These are phyloP conservation scores for Lanmaoa pseudosensibilis DNA, from an alignment of 768 basidiomycete genomes.

Conservation along the genomic window DNA sequence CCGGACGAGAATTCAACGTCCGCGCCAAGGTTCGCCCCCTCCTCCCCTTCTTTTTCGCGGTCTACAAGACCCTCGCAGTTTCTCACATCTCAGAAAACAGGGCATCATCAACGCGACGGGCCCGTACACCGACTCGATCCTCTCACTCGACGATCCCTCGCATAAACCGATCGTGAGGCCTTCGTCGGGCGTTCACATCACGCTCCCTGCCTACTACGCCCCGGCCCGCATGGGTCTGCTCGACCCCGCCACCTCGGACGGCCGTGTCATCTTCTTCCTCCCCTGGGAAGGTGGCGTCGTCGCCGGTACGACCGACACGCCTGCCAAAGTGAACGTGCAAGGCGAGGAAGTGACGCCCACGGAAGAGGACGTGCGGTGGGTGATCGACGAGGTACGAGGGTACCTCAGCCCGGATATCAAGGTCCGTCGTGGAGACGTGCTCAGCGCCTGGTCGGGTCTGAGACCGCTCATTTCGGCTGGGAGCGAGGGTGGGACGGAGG, in stretches of 20 bases:
- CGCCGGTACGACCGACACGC: slow-evolving; percentile 93
- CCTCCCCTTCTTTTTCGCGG: no score
- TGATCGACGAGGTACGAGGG: slow-evolving; percentile 86
- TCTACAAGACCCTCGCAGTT: no score
- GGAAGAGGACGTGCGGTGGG: slow-evolving; percentile 97
- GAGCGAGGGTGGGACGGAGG: slow-evolving; percentile 71
- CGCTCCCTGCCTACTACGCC: slow-evolving; percentile 95
- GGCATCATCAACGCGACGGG: slow-evolving; percentile 97
- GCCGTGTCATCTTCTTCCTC: slow-evolving; percentile 97
- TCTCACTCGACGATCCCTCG: slow-evolving; percentile 73
- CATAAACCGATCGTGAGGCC: slow-evolving; percentile 90
- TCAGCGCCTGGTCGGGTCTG: slow-evolving; percentile 93
- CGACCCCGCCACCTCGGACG: slow-evolving; percentile 93
- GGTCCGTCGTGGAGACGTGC: slow-evolving; percentile 90
- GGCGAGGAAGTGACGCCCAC: slow-evolving; percentile 69
- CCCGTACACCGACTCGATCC: slow-evolving; percentile 85
- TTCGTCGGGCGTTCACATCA: slow-evolving; percentile 93
- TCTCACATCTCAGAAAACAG: slow-evolving; percentile 33
- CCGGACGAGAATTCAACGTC: slow-evolving; percentile 79
- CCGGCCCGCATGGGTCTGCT: slow-evolving; percentile 93
- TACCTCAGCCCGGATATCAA: slow-evolving; percentile 93
- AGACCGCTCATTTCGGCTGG: slow-evolving; percentile 89
- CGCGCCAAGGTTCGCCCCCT: slow-evolving; percentile 59
- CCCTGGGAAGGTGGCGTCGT: slow-evolving; percentile 99
- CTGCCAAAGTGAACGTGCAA: slow-evolving; percentile 58